A percentile compares a stretch with the other conserved stretches of the same genome.
Conservation (phyloP, 176 grass and related monocot species). For the Pharus latifolius region DNA sequence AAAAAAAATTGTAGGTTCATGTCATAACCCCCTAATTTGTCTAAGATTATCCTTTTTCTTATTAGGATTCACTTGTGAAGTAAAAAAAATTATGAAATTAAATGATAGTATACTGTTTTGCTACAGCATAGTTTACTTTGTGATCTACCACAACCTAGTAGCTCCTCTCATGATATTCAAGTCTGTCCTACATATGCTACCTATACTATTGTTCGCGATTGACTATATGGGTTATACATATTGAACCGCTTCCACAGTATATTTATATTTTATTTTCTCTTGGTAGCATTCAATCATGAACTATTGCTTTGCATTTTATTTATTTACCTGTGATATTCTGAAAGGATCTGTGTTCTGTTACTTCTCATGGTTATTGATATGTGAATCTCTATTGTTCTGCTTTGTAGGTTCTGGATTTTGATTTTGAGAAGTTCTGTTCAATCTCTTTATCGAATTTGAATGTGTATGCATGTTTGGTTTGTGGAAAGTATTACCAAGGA, state of each 20-base stretch:
- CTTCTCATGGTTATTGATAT: not conserved
- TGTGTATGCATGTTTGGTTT: constrained; percentile 93
- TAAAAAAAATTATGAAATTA: not conserved
- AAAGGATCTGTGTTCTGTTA: too few relatives aligned
- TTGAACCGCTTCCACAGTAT: not conserved
- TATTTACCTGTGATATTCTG: too few relatives aligned
- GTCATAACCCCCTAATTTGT: not conserved
- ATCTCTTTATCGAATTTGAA: constrained; percentile 98
- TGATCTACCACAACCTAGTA: not conserved
- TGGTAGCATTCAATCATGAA: not conserved
- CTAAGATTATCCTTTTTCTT: not conserved
- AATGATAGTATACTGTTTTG: not conserved
- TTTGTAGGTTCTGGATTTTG: constrained; percentile 94
- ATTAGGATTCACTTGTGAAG: not conserved
- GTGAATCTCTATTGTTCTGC: not conserved
- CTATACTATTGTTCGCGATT: not conserved
- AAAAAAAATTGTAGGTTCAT: not conserved
- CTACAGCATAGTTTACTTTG: not conserved
- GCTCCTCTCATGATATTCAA: not conserved
- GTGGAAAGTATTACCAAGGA: constrained; percentile 99
- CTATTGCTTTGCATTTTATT: too few relatives aligned
- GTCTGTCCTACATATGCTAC: not conserved
- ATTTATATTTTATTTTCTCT: not conserved
- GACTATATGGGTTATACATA: not conserved
- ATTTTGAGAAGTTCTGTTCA: constrained; percentile 98